phyloP scores from a whole-genome alignment of 2,329 filamentous ascomycete species.

The Alternaria rosae region DNA sequence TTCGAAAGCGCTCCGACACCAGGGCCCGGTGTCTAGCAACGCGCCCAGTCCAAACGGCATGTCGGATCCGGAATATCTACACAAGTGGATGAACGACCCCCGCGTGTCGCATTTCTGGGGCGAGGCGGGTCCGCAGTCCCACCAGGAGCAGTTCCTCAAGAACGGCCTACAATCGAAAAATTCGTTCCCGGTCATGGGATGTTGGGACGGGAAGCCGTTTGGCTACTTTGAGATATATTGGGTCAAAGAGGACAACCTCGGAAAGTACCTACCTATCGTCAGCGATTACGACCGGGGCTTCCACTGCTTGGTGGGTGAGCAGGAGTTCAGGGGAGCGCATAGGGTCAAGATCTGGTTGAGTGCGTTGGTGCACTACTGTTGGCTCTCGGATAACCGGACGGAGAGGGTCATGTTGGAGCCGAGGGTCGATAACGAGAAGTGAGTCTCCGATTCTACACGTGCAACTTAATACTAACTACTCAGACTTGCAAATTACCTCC shows the following conservation, averaged over 20 bases:
- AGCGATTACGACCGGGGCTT: conserved; percentile 87
- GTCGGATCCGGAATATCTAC: conserved; percentile 73
- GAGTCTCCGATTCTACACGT: conserved; percentile 43
- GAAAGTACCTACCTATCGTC: conserved; percentile 70
- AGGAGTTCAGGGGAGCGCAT: conserved; percentile 84
- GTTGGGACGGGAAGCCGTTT: conserved; percentile 95
- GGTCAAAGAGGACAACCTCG: conserved; percentile 90
- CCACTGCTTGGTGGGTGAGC: conserved; percentile 88
- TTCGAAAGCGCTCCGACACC: conserved; percentile 67
- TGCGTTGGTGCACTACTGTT: conserved; percentile 86
- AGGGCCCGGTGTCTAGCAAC: conserved; percentile 60
- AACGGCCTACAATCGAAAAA: conserved; percentile 71
- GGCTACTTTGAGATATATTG: conserved; percentile 99
- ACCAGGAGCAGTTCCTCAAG: conserved; percentile 73
- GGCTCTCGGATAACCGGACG: conserved; percentile 79
- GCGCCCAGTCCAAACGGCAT: conserved; percentile 34
- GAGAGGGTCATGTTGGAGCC: conserved; percentile 87
- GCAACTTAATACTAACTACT: conserved; percentile 14
- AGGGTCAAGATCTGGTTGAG: conserved; percentile 82
- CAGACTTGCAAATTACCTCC: conserved; percentile 75
- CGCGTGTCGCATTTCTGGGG: conserved; percentile 90
- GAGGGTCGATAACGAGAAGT: conserved; percentile 90
- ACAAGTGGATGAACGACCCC: conserved; percentile 87
- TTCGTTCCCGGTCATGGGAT: conserved; percentile 88
- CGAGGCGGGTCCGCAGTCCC: conserved; percentile 61